Conservation (phyloP, 805 yeast genomes). For the Yamadazyma olivae region DNA sequence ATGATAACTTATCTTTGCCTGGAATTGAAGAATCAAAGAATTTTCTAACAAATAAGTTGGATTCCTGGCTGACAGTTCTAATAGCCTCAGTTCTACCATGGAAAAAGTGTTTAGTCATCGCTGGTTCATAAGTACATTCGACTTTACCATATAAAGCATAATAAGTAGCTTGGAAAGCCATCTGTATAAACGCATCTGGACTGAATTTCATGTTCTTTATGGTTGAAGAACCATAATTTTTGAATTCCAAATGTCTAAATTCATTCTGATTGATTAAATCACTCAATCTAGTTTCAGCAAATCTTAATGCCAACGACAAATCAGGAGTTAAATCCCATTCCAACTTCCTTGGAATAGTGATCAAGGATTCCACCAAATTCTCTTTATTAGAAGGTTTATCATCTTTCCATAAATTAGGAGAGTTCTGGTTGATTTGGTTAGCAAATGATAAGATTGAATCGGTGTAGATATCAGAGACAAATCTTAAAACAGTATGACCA, state of each 20-base stretch:
- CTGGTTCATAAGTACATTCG: constrained; percentile 94
- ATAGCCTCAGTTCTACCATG: constrained; percentile 95
- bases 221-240: constrained; percentile 65
- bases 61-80: constrained; percentile 77
- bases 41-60: constrained; percentile 78
- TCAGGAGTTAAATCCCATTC: constrained; percentile 85
- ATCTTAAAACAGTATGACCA: constrained; percentile 88
- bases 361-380: constrained; percentile 20
- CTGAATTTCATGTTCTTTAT: constrained; percentile 84
- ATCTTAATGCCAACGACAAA: constrained; percentile 72
- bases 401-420: constrained; percentile 67
- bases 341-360: constrained; percentile 77
- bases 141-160: constrained; percentile 90
- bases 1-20: constrained; percentile 55
- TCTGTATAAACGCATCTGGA: constrained; percentile 93
- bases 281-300: constrained; percentile 85
- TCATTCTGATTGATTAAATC: constrained; percentile 90
- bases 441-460: constrained; percentile 89
- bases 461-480: constrained; percentile 87
- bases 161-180: constrained; percentile 91
- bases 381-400: constrained; percentile 27
- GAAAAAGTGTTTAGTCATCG: constrained; percentile 84
- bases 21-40: constrained; percentile 68
- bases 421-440: constrained; percentile 68
- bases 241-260: constrained; percentile 75